Conservation (phyloP, 495 filamentous ascomycete genomes). For the Penicillium ucsense region DNA sequence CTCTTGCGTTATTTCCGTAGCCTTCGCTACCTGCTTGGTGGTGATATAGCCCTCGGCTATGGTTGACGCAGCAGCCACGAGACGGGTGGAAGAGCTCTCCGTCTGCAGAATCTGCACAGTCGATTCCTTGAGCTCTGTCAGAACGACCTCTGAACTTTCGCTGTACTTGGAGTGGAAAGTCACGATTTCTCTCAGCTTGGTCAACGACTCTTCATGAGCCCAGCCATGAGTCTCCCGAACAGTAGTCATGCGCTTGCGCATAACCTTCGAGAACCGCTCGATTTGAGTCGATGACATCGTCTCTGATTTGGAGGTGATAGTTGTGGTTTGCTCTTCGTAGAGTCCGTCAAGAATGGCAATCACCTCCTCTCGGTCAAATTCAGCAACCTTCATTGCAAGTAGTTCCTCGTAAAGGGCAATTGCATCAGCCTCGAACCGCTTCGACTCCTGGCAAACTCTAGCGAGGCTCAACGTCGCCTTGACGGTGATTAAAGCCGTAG, state of each 20-base stretch:
- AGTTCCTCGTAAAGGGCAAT: constrained; percentile 24
- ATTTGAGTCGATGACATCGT: constrained; percentile 16
- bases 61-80: constrained; percentile 21
- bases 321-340: constrained; percentile 25
- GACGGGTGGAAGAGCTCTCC: constrained; percentile 19
- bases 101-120: constrained; percentile 21
- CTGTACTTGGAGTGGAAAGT: constrained; percentile 22
- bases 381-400: constrained; percentile 17
- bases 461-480: constrained; percentile 27
- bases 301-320: constrained; percentile 10
- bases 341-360: constrained; percentile 25
- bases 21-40: constrained; percentile 20
- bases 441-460: constrained; percentile 26
- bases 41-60: constrained; percentile 27
- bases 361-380: constrained; percentile 25
- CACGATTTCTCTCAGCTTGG: constrained; percentile 23
- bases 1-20: constrained; percentile 21
- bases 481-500: constrained; percentile 26
- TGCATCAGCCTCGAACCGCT: constrained; percentile 24
- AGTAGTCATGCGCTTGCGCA: constrained; percentile 19
- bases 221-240: constrained; percentile 23
- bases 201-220: constrained; percentile 28
- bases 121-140: constrained; percentile 22
- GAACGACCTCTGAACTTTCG: constrained; percentile 11
- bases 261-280: constrained; percentile 16